Base-by-base conservation (phyloP, 495 filamentous ascomycete species). In the Podospora pseudoanserina region DNA sequence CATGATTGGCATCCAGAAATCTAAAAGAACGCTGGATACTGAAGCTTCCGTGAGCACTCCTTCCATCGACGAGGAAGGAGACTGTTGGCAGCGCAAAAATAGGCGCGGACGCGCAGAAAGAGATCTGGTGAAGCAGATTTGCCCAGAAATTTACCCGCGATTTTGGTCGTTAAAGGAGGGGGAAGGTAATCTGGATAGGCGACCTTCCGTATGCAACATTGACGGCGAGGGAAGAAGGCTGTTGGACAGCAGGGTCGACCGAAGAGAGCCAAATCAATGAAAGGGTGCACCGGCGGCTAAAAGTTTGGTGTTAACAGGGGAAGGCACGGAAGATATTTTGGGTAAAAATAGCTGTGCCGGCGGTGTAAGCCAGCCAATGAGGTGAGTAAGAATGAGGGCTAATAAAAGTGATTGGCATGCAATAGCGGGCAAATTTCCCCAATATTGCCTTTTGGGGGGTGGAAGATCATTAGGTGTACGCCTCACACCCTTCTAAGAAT, bases 341-440 rank as follows among this genome's bases (percentile, higher is more conserved):
- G 69, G 69, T 63, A 71, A 71, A 71, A 71, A 71, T 71, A 71
- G 69, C 30, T 20, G 15, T 28, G 11, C 20, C n/a, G 16, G 16
- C 6, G 13, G 28, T 13, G 13, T 13, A 5, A 15, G n/a, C 63
- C 65, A 15, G n/a, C 63, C 65, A 67, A 68, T 65, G 20, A 53
- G 5, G 4, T 7, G 4, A 13, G 19, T 6, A 4, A 59, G 0
- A 63, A 65, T 23, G 60, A 26, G 69, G 69, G 69, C 7, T 71
- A 71, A 71, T 62, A 65, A 58, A 32, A 49, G 30, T 16, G 32
- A 30, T 56, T 11, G 28, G 18, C 7, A 65, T 13, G 28, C 6
- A 16, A 27, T 27, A 58, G 3, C 2, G 56, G 53, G 26, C n/a
- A 65, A 68, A 68, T 71, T 71, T 68, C 49, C 69, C 65, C 69